Evolutionary conservation across 306 rosid genomes (phyloP), one percentile per base, ranked within the genome.

Genomic region (Rosa persica): DNA sequence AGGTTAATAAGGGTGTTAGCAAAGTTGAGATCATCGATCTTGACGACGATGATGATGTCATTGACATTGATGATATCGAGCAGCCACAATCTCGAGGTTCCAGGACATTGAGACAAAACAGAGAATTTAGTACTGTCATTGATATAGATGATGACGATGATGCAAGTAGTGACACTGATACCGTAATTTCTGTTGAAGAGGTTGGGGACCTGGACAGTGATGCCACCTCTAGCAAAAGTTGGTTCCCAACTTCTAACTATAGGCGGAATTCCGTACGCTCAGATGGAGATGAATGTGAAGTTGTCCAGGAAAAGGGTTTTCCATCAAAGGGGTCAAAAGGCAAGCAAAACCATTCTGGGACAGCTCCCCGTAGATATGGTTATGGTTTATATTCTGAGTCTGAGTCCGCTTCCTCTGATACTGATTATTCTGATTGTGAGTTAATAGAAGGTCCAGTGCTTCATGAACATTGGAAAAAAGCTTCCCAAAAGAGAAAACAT

Each of bases 341-440:
- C 70, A 79, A 84, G 73, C 76, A 76, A 88, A 47, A 83, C 38
- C 75, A 58, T 78, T 80, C 73, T 40, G 78, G 84, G 43, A 87
- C 80, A 71, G 71, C 77, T 70, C 17, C 88, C 39, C 25, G 71
- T 27, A 81, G 90, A 87, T 89, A 87, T 70, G 62, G 78, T 61
- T 91, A 82, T 86, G 93, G 93, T 65, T 79, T 90, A 12, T 75
- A 46, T 65, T 38, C 48, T 78, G 79, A 76, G 39, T 81, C 69
- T 65, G 88, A 76, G 67, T 78, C 62, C 72, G 85, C 73, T 80
- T 88, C 91, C 30, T 84, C 89, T 44, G 93, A 86, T 54, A 84
- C 87, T 78, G 98, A 93, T 80, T 87, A 85, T 82, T 95, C 97
- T 49, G 99, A 96, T 72, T 89, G 92, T 64, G 98, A 93, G 86